A percentile compares a stretch with the other conserved stretches of the same genome.
Evolutionary conservation across 208 protist species (phyloP).

Genomic region (Strigomonas oncopelti): DNA sequence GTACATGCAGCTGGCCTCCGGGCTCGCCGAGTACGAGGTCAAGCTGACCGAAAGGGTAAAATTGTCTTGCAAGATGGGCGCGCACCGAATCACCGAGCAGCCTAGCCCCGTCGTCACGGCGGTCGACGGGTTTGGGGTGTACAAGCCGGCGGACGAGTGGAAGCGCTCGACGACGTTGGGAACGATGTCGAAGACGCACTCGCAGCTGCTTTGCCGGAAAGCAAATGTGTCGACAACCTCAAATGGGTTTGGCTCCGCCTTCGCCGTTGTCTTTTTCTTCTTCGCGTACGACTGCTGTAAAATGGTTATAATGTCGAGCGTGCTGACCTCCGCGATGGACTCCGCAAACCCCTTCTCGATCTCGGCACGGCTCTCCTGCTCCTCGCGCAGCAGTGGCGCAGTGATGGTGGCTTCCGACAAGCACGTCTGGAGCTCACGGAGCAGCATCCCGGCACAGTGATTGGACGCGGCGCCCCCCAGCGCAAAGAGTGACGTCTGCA

Average conservation of each 20-base stretch:
- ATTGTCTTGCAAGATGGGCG: constrained; percentile 42
- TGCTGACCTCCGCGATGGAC: constrained; percentile 31
- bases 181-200: neutral
- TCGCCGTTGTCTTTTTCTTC: neutral
- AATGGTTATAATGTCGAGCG: constrained; percentile 44
- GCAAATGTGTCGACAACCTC: neutral
- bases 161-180: constrained; percentile 52
- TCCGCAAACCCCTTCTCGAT: constrained; percentile 48
- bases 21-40: constrained; percentile 16
- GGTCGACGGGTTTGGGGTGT: constrained; percentile 68
- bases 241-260: neutral
- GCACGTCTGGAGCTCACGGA: constrained; percentile 47
- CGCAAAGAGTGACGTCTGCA: constrained; percentile 70
- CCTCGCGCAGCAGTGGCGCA: constrained; percentile 56
- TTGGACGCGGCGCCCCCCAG: constrained; percentile 39
- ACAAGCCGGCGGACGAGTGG: constrained; percentile 62
- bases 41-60: constrained; percentile 76
- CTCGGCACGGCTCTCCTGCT: constrained; percentile 39
- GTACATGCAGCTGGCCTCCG: constrained; percentile 56
- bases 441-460: constrained; percentile 47
- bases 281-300: neutral
- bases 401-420: constrained; percentile 61
- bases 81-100: constrained; percentile 59
- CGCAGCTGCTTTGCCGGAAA: neutral
- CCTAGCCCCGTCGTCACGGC: constrained; percentile 43